Conservation (phyloP, 768 basidiomycete species). For the Trametes villosa region DNA sequence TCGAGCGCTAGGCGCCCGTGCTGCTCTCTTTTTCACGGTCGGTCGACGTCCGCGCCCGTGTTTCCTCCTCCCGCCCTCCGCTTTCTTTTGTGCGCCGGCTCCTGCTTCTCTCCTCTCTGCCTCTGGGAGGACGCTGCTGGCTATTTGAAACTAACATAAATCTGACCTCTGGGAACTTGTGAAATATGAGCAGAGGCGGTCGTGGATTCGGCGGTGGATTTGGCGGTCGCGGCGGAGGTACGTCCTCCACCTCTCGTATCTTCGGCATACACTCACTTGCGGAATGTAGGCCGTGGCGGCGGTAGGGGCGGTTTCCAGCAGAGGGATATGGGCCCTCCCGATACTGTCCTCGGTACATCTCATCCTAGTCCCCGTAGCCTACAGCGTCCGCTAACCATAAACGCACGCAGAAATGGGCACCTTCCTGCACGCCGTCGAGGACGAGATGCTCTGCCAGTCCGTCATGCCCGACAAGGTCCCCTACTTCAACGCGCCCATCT, state of each 20-base stretch:
- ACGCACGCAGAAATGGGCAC: slow-evolving; percentile 79
- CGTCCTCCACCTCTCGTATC: neutral
- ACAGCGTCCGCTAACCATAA: neutral
- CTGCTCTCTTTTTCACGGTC: slow-evolving; percentile 23
- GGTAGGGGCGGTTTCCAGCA: slow-evolving; percentile 75
- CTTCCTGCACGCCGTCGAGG: slow-evolving; percentile 95
- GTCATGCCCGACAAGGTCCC: slow-evolving; percentile 89
- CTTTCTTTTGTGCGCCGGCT: slow-evolving; percentile 2
- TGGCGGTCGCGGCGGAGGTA: slow-evolving; percentile 56
- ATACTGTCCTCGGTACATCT: slow-evolving; percentile 66
- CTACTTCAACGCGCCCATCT: slow-evolving; percentile 98
- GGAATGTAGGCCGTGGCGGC: slow-evolving; percentile 55
- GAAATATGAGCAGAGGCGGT: slow-evolving; percentile 56
- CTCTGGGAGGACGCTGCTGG: neutral
- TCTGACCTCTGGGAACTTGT: too few species aligned
- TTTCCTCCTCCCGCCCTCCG: slow-evolving; percentile 5
- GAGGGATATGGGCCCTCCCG: slow-evolving; percentile 78
- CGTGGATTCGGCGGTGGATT: slow-evolving; percentile 56
- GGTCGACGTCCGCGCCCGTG: slow-evolving; percentile 15
- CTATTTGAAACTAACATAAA: neutral
- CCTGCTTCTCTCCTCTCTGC: neutral
- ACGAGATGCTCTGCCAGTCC: slow-evolving; percentile 96
- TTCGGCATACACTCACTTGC: slow-evolving; percentile 31
- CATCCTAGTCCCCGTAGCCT: neutral
- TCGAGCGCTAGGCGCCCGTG: slow-evolving; percentile 16